These are phyloP conservation scores for Bromus sterilis DNA, from an alignment of 176 grass and related monocot genomes.

Conservation along the genomic window DNA sequence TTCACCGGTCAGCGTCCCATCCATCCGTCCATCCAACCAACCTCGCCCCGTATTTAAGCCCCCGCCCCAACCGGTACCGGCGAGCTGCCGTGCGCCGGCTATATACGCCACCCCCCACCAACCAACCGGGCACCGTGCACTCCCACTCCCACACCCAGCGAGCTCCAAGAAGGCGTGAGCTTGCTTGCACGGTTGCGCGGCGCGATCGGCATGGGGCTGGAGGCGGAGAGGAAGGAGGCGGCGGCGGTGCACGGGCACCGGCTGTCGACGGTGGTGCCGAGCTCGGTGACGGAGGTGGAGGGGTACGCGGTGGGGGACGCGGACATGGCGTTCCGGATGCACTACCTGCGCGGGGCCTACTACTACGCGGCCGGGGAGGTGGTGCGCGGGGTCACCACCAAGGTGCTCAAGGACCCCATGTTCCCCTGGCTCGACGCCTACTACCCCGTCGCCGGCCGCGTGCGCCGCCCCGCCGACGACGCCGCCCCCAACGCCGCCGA, in stretches of 20 bases:
- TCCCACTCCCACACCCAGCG: background rate
- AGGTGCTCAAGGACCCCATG: conserved; percentile 74
- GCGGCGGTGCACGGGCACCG: conserved; percentile 54
- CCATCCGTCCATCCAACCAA: no score
- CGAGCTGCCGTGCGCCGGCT: background rate
- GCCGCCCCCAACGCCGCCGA: background rate
- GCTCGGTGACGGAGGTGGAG: conserved; percentile 67
- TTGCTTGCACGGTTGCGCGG: background rate
- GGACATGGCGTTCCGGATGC: conserved; percentile 66
- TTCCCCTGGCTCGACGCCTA: conserved; percentile 64
- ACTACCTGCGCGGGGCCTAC: conserved; percentile 74
- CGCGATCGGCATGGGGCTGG: conserved; percentile 29
- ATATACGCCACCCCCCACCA: background rate
- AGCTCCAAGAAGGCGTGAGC: background rate
- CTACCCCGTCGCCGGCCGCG: conserved; percentile 57
- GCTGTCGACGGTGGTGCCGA: conserved; percentile 70
- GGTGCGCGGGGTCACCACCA: conserved; percentile 20
- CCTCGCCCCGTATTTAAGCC: background rate
- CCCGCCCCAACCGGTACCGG: background rate
- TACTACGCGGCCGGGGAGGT: conserved; percentile 49
- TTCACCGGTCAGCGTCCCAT: no score
- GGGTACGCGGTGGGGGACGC: conserved; percentile 36
- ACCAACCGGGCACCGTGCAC: background rate
- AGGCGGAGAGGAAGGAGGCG: background rate
- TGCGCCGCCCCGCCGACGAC: conserved; percentile 30